Evolutionary conservation across 352 stramenopile genomes (phyloP), one percentile per base, ranked within the genome.

Genomic region (Vaucheria bursata): DNA sequence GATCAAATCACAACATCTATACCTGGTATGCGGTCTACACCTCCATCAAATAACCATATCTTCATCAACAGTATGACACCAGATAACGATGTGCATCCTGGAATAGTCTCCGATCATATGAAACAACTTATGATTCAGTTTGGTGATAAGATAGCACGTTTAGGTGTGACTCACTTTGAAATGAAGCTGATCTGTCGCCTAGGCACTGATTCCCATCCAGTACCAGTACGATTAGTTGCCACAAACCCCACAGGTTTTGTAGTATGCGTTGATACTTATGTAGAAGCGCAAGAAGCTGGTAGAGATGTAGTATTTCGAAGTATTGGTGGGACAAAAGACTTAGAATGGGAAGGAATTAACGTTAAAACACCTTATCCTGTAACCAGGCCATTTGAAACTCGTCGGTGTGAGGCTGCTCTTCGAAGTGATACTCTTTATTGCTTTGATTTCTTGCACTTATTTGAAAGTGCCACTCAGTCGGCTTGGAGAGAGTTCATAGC

Each of bases 391-490:
- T 98, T 99, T 85, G 91, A 98, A 53, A 84, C 53, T 31, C 53
- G 53, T 31, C 53, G 53, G 31, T 31, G 31, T 31, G 53, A 31
- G 53, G 53, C 53, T 31, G 53, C 53, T 2, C 2, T 68, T 25
- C 75, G 75, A 50, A 81, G 75, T 59, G 90, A 95, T 74, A 95
- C 91, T 32, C 81, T 95, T 5, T 99, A 98, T 85, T 95, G 94
- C 79, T 99, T 99, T 88, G 97, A 99, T 87, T 97, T 98, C 84
- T 87, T 98, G 38, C 94, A 97, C 78, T 87, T 99, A 32, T 97
- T 99, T 79, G 94, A 98, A 88, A 92, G 94, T 78, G 94, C 92
- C 39, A 84, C 98, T 53, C 86, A 98, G 82, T 88, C 93, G 36
- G 88, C 88, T 45, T 98, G 94, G 94, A 86, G 90, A 35, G 89